Evolutionary conservation across 2,329 filamentous ascomycete species (phyloP).

Genomic region (Raffaelea arxii): DNA sequence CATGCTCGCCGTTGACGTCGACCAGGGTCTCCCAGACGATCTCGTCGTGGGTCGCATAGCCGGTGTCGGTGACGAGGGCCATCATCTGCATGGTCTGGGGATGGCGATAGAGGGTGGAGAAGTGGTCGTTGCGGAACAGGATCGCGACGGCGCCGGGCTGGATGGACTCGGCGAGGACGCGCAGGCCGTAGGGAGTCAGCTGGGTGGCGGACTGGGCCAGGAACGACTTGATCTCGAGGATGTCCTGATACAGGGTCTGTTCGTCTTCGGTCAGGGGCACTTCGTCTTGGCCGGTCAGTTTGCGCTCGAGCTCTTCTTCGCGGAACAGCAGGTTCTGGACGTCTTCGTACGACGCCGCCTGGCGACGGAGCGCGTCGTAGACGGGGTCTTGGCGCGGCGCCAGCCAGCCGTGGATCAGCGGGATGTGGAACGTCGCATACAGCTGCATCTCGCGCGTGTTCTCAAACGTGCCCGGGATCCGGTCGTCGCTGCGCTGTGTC

Average conservation of each 20-base stretch:
- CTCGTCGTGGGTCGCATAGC: slow-evolving; percentile 79
- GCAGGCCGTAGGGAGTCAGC: slow-evolving; percentile 70
- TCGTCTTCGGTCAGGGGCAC: slow-evolving; percentile 60
- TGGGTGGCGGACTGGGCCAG: slow-evolving; percentile 75
- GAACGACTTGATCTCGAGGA: slow-evolving; percentile 75
- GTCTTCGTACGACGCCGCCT: slow-evolving; percentile 81
- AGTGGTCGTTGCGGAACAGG: slow-evolving; percentile 94
- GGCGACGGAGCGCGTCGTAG: slow-evolving; percentile 60
- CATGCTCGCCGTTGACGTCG: slow-evolving; percentile 74
- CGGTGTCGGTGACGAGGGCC: slow-evolving; percentile 84
- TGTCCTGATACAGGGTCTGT: slow-evolving; percentile 72
- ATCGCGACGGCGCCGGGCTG: slow-evolving; percentile 76
- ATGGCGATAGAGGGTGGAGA: slow-evolving; percentile 87
- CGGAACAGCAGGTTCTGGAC: slow-evolving; percentile 81
- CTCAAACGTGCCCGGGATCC: slow-evolving; percentile 67
- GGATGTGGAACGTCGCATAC: slow-evolving; percentile 81
- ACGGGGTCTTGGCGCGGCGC: slow-evolving; percentile 57
- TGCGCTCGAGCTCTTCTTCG: slow-evolving; percentile 80
- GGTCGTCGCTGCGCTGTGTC: slow-evolving; percentile 32
- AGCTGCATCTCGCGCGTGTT: slow-evolving; percentile 81
- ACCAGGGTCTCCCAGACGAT: slow-evolving; percentile 93
- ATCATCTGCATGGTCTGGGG: slow-evolving; percentile 66
- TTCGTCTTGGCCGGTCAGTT: slow-evolving; percentile 42
- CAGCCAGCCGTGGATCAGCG: slow-evolving; percentile 89
- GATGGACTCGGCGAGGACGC: slow-evolving; percentile 61